These are phyloP conservation scores for Phyllosticta paracitricarpa DNA, from an alignment of 2,329 filamentous ascomycete genomes.

Conservation along the genomic window DNA sequence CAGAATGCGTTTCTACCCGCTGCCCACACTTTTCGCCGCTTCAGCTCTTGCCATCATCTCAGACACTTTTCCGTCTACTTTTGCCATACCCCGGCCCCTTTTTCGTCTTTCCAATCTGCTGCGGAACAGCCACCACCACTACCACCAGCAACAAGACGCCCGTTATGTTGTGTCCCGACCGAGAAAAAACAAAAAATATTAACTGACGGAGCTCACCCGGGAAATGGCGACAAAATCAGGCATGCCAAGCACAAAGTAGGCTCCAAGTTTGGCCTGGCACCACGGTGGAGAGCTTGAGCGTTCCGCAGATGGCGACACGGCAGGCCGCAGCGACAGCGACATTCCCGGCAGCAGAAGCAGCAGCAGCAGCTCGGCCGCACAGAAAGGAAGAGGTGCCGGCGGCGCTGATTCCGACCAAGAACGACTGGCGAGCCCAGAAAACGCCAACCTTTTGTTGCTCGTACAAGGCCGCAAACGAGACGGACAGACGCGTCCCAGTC, in stretches of 20 bases:
- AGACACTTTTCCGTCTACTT: neutral
- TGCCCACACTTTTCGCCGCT: neutral
- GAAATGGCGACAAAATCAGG: neutral
- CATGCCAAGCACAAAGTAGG: neutral
- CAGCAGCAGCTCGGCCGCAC: too few relatives aligned
- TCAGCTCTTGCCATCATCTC: neutral
- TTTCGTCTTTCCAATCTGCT: neutral
- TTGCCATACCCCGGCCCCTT: too few relatives aligned
- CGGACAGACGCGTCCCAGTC: too few relatives aligned
- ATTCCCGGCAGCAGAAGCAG: neutral
- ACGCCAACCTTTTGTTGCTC: too few relatives aligned
- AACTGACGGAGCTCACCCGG: neutral
- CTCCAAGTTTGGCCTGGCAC: neutral
- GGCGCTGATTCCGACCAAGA: too few relatives aligned
- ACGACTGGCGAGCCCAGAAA: too few relatives aligned
- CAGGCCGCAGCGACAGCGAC: neutral
- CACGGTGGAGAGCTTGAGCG: neutral
- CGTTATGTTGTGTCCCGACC: neutral
- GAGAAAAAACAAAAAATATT: neutral
- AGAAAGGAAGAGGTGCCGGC: too few relatives aligned
- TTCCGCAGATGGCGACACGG: neutral
- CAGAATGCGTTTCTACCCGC: neutral
- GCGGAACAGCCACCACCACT: neutral
- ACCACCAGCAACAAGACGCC: neutral
- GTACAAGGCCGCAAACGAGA: too few relatives aligned